phyloP scores from a whole-genome alignment of 352 stramenopile species.

The Plasmopara halstedii region DNA sequence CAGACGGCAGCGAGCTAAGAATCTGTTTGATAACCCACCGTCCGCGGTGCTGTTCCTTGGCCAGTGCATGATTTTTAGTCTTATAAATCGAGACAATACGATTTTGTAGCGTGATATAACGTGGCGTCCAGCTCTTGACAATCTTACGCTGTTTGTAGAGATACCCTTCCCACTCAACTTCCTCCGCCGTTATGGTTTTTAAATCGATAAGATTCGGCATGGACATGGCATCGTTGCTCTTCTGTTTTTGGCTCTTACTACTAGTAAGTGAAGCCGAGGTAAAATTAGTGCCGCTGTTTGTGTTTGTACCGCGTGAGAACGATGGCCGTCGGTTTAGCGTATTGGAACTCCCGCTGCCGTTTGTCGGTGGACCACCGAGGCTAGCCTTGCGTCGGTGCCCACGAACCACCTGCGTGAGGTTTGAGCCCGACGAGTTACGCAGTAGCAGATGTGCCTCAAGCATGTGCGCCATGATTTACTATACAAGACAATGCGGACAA shows the following conservation, averaged over 20 bases:
- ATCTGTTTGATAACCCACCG: constrained; percentile 81
- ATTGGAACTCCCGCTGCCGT: constrained; percentile 13
- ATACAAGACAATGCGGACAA: background rate
- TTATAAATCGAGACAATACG: constrained; percentile 79
- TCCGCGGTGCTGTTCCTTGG: constrained; percentile 68
- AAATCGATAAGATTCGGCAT: constrained; percentile 83
- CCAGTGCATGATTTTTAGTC: constrained; percentile 78
- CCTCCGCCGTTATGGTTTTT: constrained; percentile 79
- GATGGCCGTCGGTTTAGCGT: constrained; percentile 29
- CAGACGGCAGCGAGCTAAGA: constrained; percentile 64
- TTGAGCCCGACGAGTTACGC: constrained; percentile 30
- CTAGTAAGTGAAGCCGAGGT: constrained; percentile 2
- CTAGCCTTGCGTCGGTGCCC: constrained; percentile 42
- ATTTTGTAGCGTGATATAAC: constrained; percentile 83
- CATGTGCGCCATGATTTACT: constrained; percentile 46
- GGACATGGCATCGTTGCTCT: constrained; percentile 17
- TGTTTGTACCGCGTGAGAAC: constrained; percentile 22
- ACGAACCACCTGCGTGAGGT: constrained; percentile 12
- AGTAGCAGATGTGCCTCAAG: constrained; percentile 53
- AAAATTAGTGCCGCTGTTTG: constrained; percentile 21
- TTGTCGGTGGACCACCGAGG: constrained; percentile 21
- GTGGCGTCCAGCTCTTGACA: constrained; percentile 84
- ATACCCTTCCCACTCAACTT: constrained; percentile 85
- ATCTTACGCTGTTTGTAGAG: constrained; percentile 87
- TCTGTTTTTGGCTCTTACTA: constrained; percentile 2